Evolutionary conservation across 2,329 filamentous ascomycete genomes (phyloP).

Genomic region (Bisporella sp.): DNA sequence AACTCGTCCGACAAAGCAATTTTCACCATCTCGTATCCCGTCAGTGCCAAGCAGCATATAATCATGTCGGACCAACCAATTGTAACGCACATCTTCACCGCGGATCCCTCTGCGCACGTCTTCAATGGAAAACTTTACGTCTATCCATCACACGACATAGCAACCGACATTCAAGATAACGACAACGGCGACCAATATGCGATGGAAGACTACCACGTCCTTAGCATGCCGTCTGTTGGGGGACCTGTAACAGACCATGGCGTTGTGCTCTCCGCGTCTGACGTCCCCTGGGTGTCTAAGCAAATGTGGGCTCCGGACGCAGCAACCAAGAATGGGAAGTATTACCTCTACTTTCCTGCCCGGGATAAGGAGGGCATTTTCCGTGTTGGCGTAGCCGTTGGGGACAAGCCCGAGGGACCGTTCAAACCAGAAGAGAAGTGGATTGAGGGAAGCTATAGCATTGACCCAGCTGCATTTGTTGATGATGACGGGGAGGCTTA

Average conservation of each 20-base stretch:
- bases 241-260: constrained; percentile 65
- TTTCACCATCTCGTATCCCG: too few species aligned
- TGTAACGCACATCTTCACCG: constrained; percentile 70
- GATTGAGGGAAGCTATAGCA: constrained; percentile 65
- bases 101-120: constrained; percentile 74
- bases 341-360: constrained; percentile 73
- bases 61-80: constrained; percentile 39
- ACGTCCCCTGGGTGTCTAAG: constrained; percentile 71
- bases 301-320: constrained; percentile 80
- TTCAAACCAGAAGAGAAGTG: constrained; percentile 58
- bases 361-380: constrained; percentile 64
- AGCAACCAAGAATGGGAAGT: constrained; percentile 60
- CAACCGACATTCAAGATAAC: constrained; percentile 68
- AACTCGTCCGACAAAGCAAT: too few species aligned
- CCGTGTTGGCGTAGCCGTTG: constrained; percentile 65
- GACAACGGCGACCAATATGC: constrained; percentile 83
- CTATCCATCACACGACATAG: constrained; percentile 75
- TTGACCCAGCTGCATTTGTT: constrained; percentile 71
- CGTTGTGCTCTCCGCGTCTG: constrained; percentile 54
- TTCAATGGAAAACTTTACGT: constrained; percentile 71
- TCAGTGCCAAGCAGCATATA: too few species aligned
- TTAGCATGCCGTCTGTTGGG: constrained; percentile 48
- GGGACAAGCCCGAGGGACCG: constrained; percentile 59
- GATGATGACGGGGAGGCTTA: constrained; percentile 63
- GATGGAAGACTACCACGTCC: constrained; percentile 79